A percentile compares a stretch with the other conserved stretches of the same genome.
Evolutionary conservation across 306 rosid genomes (phyloP).

Genomic region (Ormosia semicastrata): DNA sequence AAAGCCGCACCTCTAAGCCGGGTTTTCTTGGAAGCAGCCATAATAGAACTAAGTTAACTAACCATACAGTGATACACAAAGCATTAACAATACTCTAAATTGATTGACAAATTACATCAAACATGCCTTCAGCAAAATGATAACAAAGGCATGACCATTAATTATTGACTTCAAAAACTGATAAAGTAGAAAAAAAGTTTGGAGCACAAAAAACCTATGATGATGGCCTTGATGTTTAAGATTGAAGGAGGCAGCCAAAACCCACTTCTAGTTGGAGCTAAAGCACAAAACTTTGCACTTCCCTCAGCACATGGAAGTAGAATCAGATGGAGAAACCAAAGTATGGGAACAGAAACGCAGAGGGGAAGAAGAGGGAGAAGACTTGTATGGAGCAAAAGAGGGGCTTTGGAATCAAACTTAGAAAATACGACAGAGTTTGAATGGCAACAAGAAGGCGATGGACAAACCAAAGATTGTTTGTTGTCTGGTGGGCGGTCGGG

Average conservation of each 20-base stretch:
- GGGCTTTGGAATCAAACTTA: background rate
- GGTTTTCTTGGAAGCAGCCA: constrained; percentile 57
- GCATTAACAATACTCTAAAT: constrained; percentile 16
- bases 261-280: constrained; percentile 27
- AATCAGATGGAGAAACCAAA: constrained; percentile 25
- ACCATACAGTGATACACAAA: constrained; percentile 23
- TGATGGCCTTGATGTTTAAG: constrained; percentile 31
- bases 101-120: constrained; percentile 20
- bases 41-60: background rate
- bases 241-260: constrained; percentile 33
- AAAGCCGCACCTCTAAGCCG: constrained; percentile 58
- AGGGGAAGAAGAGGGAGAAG: background rate
- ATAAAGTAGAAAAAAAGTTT: constrained; percentile 9
- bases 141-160: background rate
- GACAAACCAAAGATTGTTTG: background rate
- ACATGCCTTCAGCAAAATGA: constrained; percentile 32
- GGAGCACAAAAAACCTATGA: constrained; percentile 45
- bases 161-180: constrained; percentile 7
- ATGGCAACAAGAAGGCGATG: background rate
- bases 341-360: background rate
- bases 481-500: background rate
- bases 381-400: constrained; percentile 13
- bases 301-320: constrained; percentile 9
- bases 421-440: background rate
- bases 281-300: constrained; percentile 30